These are phyloP conservation scores for Xylariaceae sp. DNA, from an alignment of 2,329 filamentous ascomycete genomes.

Conservation along the genomic window DNA sequence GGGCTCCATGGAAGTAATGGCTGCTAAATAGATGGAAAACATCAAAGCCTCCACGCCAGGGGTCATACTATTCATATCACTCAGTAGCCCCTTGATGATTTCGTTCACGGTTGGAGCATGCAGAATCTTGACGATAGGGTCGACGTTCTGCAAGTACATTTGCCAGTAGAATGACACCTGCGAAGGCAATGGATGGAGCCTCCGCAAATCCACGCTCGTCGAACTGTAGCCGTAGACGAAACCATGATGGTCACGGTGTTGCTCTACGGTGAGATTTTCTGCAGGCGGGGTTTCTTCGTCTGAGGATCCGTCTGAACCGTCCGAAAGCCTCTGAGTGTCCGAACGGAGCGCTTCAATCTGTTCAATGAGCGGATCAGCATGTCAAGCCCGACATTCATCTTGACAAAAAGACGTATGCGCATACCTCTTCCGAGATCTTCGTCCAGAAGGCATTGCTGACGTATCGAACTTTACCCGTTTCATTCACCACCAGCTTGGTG, in stretches of 20 bases:
- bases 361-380: slow-evolving; percentile 4
- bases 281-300: slow-evolving; percentile 53
- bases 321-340: slow-evolving; percentile 44
- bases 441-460: slow-evolving; percentile 75
- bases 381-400: slow-evolving; percentile 1
- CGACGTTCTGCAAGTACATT: slow-evolving; percentile 66
- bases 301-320: slow-evolving; percentile 53
- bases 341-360: slow-evolving; percentile 37
- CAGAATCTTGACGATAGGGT: slow-evolving; percentile 65
- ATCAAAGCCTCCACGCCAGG: slow-evolving; percentile 56
- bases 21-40: slow-evolving; percentile 57
- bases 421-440: slow-evolving; percentile 67
- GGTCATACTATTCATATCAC: slow-evolving; percentile 52
- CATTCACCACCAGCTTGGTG: slow-evolving; percentile 64
- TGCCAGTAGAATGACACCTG: slow-evolving; percentile 66
- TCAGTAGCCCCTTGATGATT: slow-evolving; percentile 55
- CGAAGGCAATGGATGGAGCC: slow-evolving; percentile 59
- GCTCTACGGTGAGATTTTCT: slow-evolving; percentile 29
- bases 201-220: slow-evolving; percentile 59
- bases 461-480: slow-evolving; percentile 63
- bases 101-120: slow-evolving; percentile 63
- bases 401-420: slow-evolving; percentile 15
- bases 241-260: slow-evolving; percentile 54
- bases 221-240: slow-evolving; percentile 72
- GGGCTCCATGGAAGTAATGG: slow-evolving; percentile 55